Conservation (phyloP, 805 yeast genomes). For the Ogataea glucozyma region DNA sequence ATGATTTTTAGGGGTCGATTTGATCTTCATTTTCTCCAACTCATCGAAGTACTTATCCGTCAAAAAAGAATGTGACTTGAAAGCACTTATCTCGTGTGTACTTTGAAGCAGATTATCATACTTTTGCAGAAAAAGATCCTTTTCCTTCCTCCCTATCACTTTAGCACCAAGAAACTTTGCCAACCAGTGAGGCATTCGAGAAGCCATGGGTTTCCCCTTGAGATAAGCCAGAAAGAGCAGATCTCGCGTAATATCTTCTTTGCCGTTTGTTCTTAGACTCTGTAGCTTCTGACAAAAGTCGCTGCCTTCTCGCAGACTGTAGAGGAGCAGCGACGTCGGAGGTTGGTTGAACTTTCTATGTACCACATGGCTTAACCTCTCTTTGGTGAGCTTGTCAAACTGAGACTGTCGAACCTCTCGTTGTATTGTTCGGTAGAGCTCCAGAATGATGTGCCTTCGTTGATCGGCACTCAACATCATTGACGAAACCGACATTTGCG, state of each 20-base stretch:
- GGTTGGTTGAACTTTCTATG: constrained; percentile 3
- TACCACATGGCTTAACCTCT: constrained; percentile 7
- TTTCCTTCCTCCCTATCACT: constrained; percentile 7
- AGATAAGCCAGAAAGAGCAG: constrained; percentile 13
- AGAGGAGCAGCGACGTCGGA: not conserved
- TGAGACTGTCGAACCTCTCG: constrained; percentile 10
- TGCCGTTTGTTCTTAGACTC: constrained; percentile 9
- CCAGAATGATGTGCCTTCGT: not conserved
- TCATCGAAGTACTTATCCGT: constrained; percentile 10
- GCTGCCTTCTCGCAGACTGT: constrained; percentile 3
- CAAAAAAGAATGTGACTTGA: constrained; percentile 3
- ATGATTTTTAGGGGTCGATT: constrained; percentile 11
- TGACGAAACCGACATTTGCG: too few relatives aligned
- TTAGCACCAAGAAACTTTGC: constrained; percentile 12
- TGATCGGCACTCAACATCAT: not conserved
- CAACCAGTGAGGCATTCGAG: constrained; percentile 22
- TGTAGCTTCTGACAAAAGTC: constrained; percentile 6
- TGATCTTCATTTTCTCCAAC: constrained; percentile 7
- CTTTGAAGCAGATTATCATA: constrained; percentile 9
- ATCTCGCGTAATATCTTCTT: constrained; percentile 10
- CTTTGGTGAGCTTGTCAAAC: constrained; percentile 13
- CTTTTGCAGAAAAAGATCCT: constrained; percentile 8
- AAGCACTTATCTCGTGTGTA: constrained; percentile 11
- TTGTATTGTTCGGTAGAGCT: constrained; percentile 11
- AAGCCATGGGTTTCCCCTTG: constrained; percentile 3